Evolutionary conservation across 73 alveolate species (phyloP).

Genomic region (Symbiodinium pilosum): DNA sequence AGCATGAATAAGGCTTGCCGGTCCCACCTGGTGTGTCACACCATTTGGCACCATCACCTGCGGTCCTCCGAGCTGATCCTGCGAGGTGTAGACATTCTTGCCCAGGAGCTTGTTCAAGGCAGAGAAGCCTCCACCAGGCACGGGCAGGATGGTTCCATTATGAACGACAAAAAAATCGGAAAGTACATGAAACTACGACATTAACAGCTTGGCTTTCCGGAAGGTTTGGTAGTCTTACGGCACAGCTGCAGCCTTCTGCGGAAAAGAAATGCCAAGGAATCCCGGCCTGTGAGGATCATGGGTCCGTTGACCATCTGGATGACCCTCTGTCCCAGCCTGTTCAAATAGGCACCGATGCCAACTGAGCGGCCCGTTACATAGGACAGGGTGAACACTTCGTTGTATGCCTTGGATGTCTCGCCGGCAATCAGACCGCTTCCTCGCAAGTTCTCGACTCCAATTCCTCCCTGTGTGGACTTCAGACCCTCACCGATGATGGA

Average conservation of each 20-base stretch:
- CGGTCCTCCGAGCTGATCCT: conserved; percentile 89
- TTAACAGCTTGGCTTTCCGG: no score
- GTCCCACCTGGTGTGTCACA: conserved; percentile 53
- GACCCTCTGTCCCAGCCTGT: conserved; percentile 87
- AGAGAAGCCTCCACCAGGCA: conserved; percentile 20
- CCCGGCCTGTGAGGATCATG: conserved; percentile 60
- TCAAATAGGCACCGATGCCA: conserved; percentile 93
- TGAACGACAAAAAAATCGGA: no score
- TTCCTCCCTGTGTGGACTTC: conserved; percentile 87
- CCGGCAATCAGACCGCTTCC: conserved; percentile 95
- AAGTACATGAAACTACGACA: no score
- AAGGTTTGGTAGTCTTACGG: no score
- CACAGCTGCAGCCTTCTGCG: no score
- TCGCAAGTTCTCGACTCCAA: conserved; percentile 89
- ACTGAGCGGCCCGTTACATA: conserved; percentile 90
- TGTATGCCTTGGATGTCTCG: conserved; percentile 90
- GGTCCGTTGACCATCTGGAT: conserved; percentile 94
- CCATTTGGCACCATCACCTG: conserved; percentile 94
- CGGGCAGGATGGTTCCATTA: no score
- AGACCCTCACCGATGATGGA: conserved; percentile 82
- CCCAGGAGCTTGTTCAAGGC: conserved; percentile 94
- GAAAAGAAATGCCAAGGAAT: no score
- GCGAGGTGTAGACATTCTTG: conserved; percentile 87
- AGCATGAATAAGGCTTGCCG: no score
- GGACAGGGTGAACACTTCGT: conserved; percentile 85